Evolutionary conservation across 306 rosid genomes (phyloP).

Genomic region (Rosa persica): DNA sequence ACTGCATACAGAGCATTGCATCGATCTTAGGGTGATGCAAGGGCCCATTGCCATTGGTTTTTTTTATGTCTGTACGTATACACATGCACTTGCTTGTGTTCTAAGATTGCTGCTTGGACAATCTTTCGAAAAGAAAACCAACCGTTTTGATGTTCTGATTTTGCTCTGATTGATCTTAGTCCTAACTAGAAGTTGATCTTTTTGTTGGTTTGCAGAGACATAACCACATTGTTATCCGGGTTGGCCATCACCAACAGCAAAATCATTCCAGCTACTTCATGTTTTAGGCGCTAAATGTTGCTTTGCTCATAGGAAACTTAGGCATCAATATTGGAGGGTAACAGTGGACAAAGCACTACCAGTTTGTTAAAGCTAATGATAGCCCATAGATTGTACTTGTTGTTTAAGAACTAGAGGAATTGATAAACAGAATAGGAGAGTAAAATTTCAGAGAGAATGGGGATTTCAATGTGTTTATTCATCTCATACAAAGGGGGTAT

Average conservation of each 20-base stretch:
- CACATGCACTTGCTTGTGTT: not conserved
- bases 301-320: not conserved
- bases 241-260: not conserved
- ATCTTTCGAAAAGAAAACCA: not conserved
- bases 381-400: not conserved
- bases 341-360: not conserved
- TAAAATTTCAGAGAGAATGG: too few relatives aligned
- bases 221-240: not conserved
- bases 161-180: not conserved
- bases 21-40: not conserved
- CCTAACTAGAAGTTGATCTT: not conserved
- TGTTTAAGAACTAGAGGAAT: too few relatives aligned
- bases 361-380: not conserved
- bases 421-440: too few relatives aligned
- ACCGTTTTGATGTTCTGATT: not conserved
- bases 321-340: not conserved
- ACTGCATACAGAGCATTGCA: not conserved
- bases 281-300: not conserved
- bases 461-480: too few relatives aligned
- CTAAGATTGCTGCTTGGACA: not conserved
- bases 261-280: not conserved
- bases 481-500: too few relatives aligned
- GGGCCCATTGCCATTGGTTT: not conserved
- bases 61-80: not conserved
- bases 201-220: not conserved